These are phyloP conservation scores for Periconia macrospinosa DNA, from an alignment of 2,329 filamentous ascomycete genomes.

Conservation along the genomic window DNA sequence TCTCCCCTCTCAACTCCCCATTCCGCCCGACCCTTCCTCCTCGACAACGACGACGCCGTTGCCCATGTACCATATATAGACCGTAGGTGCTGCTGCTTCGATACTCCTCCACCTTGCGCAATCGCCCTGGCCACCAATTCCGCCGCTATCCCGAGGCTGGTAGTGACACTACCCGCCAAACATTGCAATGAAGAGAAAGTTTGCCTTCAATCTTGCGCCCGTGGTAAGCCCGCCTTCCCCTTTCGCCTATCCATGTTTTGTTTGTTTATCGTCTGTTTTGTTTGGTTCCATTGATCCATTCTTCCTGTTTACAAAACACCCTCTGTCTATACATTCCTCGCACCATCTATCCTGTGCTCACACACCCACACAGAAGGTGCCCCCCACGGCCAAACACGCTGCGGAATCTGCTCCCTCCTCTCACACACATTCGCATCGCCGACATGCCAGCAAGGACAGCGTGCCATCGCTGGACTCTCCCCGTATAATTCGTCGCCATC, in stretches of 20 bases:
- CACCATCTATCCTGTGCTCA: constrained; percentile 13
- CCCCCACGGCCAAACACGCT: constrained; percentile 31
- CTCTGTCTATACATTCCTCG: neutral
- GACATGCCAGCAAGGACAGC: constrained; percentile 34
- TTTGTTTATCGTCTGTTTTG: neutral
- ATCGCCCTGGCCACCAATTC: neutral
- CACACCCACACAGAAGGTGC: constrained; percentile 32
- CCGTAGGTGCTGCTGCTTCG: neutral
- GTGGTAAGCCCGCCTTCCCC: constrained; percentile 36
- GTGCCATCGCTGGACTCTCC: constrained; percentile 42
- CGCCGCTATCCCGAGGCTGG: no score
- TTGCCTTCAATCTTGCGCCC: constrained; percentile 48
- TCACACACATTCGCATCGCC: constrained; percentile 19
- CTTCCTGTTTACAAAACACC: no score
- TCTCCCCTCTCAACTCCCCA: neutral
- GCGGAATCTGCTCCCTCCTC: constrained; percentile 23
- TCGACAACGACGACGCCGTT: neutral
- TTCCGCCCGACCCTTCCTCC: neutral
- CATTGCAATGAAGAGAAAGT: constrained; percentile 46
- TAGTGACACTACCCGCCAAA: no score
- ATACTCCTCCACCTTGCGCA: neutral
- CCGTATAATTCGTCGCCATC: constrained; percentile 47
- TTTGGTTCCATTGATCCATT: neutral
- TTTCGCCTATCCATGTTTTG: neutral
- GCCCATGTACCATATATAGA: neutral